Base-by-base conservation (phyloP, 495 filamentous ascomycete genomes). In the Xylaria palmicola region DNA sequence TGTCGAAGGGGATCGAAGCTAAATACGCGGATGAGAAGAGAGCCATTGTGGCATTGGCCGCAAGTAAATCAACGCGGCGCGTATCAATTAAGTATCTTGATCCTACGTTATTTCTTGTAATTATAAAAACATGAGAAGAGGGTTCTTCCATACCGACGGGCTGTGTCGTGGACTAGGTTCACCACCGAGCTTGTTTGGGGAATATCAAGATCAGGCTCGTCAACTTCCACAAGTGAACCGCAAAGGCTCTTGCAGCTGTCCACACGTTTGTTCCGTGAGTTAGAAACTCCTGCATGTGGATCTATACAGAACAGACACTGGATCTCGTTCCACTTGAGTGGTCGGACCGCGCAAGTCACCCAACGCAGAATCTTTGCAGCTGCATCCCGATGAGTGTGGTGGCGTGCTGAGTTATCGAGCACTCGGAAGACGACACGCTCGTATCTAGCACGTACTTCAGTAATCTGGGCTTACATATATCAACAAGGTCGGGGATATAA, bases 281-380 rank as follows among this genome's bases (percentile, higher is more conserved):
- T 50, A n/a, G 22, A 48, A 5, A 22, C 20, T 27, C 48, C 47
- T 20, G 13, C 6, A 29, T 29, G 0, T 26, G 58, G 58, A 19
- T 60, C 48, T 29, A 60, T 60, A 48, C 58, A 60, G 20, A 52
- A 60, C 13, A 60, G 36, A 17, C 29, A 52, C 29, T 60, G 58
- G 6, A 60, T 44, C 12, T 60, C 58, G 15, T 49, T 48, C 58
- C 58, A 60, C 17, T 27, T 20, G 3, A 60, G 36, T 4, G 48
- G 58, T n/a, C 58, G 36, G 4, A 26, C 24, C 32, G 58, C 58
- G 15, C 58, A 60, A 12, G 48, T 45, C 22, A 60, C 22, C 58
- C 58, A 60, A 3, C 58, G 32, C n/a, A 60, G 19, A 10, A 60
- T 53, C 12, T 34, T 53, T 20, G 34, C 37, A 1, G 58, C 48